These are phyloP conservation scores for Trichoderma oligosporum DNA, from an alignment of 2,329 filamentous ascomycete species.

Conservation along the genomic window DNA sequence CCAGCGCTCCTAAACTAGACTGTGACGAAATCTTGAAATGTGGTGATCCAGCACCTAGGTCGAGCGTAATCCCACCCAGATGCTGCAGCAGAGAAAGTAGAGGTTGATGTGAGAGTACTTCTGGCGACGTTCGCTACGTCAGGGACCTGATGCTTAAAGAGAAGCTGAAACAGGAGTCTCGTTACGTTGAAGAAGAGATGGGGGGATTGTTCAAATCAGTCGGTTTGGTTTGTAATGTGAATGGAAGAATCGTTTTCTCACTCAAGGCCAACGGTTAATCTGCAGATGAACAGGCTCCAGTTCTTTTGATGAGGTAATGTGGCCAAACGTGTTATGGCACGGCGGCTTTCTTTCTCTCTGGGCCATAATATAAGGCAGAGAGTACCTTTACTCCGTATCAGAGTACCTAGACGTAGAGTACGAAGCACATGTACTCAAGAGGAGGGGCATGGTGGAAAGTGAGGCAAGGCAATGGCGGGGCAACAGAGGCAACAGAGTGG, in stretches of 20 bases:
- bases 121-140: not conserved
- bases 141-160: not conserved
- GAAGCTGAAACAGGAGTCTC: too few species aligned
- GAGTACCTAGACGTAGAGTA: too few species aligned
- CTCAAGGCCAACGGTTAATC: not conserved
- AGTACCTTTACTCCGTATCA: too few species aligned
- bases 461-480: slow-evolving; percentile 3
- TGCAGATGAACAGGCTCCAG: slow-evolving; percentile 13
- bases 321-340: slow-evolving; percentile 5
- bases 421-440: slow-evolving; percentile 21
- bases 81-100: slow-evolving; percentile 16
- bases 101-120: not conserved
- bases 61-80: slow-evolving; percentile 38
- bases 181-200: not conserved
- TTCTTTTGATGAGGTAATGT: slow-evolving; percentile 19
- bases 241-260: not conserved
- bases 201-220: not conserved
- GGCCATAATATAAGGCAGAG: not conserved
- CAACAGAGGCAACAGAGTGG: slow-evolving; percentile 2
- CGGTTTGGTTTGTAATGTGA: slow-evolving; percentile 12
- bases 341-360: too few species aligned
- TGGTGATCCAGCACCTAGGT: slow-evolving; percentile 34
- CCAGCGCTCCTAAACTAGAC: slow-evolving; percentile 49
- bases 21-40: slow-evolving; percentile 37
- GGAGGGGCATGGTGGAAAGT: not conserved